Conservation (phyloP, 2,329 filamentous ascomycete species). For the Monilinia fructicola region DNA sequence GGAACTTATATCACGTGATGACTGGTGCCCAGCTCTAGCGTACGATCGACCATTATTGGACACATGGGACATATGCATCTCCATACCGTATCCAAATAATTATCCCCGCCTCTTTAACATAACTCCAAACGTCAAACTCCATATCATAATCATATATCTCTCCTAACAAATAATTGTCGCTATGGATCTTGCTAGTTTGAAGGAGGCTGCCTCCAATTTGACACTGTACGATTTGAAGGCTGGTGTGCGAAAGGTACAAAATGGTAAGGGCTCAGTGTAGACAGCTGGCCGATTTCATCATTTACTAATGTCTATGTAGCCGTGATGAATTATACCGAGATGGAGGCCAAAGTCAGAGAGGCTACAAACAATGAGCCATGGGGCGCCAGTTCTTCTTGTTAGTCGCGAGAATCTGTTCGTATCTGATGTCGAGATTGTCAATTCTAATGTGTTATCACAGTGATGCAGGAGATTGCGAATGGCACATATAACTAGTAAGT, state of each 20-base stretch:
- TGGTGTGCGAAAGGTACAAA: slow-evolving; percentile 73
- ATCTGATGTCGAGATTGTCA: neutral
- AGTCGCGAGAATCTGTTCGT: slow-evolving; percentile 20
- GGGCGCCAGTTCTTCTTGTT: slow-evolving; percentile 47
- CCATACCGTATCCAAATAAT: slow-evolving; percentile 24
- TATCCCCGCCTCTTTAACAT: slow-evolving; percentile 20
- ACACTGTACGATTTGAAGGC: slow-evolving; percentile 75
- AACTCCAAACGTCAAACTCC: neutral
- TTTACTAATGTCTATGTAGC: slow-evolving; percentile 48
- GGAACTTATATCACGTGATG: neutral
- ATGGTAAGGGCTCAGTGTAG: slow-evolving; percentile 55
- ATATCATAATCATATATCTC: slow-evolving; percentile 5
- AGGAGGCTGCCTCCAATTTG: slow-evolving; percentile 70
- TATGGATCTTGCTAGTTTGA: slow-evolving; percentile 69
- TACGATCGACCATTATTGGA: slow-evolving; percentile 19
- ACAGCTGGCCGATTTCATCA: slow-evolving; percentile 31
- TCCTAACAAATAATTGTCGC: slow-evolving; percentile 16
- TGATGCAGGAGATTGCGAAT: slow-evolving; percentile 97
- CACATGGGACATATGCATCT: slow-evolving; percentile 18
- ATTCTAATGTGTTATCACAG: slow-evolving; percentile 25
- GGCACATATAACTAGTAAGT: slow-evolving; percentile 96
- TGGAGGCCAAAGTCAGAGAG: slow-evolving; percentile 82
- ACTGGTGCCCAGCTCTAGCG: slow-evolving; percentile 3
- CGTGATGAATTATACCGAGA: slow-evolving; percentile 78
- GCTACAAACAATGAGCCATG: slow-evolving; percentile 99